Conservation (phyloP, 768 basidiomycete species). For the Trametes cinnabarina region DNA sequence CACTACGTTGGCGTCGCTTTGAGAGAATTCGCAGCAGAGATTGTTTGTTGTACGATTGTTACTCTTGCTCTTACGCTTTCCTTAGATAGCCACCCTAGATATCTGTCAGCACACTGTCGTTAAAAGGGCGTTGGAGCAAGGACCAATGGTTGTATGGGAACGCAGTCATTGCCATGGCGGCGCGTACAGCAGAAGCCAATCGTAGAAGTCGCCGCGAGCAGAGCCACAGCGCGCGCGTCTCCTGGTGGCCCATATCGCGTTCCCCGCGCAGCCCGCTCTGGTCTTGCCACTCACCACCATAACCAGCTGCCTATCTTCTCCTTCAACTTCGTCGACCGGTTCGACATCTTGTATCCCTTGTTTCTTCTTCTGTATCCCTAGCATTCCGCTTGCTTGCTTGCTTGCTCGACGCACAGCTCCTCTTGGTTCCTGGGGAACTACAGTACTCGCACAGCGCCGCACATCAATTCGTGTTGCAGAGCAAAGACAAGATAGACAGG, state of each 20-base stretch:
- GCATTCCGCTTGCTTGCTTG: slow-evolving; percentile 15
- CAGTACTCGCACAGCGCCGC: not conserved
- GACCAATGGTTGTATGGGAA: not conserved
- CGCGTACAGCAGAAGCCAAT: not conserved
- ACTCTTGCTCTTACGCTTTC: not conserved
- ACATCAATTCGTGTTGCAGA: not conserved
- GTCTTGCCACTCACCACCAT: slow-evolving; percentile 9
- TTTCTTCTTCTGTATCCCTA: slow-evolving; percentile 21
- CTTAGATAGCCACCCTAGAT: too few relatives aligned
- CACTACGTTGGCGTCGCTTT: not conserved
- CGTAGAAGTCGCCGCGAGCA: slow-evolving; percentile 5
- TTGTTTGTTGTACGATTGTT: not conserved
- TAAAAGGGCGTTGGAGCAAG: slow-evolving; percentile 4
- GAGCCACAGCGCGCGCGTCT: slow-evolving; percentile 8
- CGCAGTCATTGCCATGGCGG: slow-evolving; percentile 14
- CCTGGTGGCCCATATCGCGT: not conserved
- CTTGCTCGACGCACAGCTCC: slow-evolving; percentile 14
- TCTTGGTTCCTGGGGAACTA: slow-evolving; percentile 10
- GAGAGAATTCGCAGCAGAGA: slow-evolving; percentile 1
- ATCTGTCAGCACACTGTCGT: too few relatives aligned
- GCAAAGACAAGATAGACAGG: not conserved
- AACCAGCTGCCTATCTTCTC: slow-evolving; percentile 9
- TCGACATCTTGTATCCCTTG: slow-evolving; percentile 23
- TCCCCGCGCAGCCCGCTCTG: slow-evolving; percentile 6
- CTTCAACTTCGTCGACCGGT: slow-evolving; percentile 27